These are phyloP conservation scores for Beauveria rudraprayagi DNA, from an alignment of 2,329 filamentous ascomycete species.

Conservation along the genomic window DNA sequence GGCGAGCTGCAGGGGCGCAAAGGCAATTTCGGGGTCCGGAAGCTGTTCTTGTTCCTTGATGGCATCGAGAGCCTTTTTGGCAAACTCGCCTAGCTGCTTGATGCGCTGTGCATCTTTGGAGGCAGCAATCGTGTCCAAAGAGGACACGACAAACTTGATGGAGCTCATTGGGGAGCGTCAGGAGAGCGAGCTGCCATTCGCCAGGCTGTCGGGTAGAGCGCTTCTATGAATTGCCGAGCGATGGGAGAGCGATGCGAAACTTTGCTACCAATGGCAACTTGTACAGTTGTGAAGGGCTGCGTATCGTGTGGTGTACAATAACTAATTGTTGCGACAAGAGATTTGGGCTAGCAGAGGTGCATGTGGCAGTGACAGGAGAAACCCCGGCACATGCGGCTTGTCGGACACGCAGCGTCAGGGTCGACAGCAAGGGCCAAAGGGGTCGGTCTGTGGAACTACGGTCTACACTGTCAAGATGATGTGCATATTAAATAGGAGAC, in stretches of 20 bases:
- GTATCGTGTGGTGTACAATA: neutral
- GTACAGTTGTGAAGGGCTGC: neutral
- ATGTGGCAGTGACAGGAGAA: constrained; percentile 13
- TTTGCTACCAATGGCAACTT: neutral
- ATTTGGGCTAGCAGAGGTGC: neutral
- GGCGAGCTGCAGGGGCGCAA: constrained; percentile 82
- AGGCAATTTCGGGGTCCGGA: constrained; percentile 86
- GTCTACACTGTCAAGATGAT: no score
- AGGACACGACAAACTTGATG: constrained; percentile 89
- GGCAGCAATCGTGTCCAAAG: constrained; percentile 81
- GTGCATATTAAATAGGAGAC: no score
- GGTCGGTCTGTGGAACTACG: neutral
- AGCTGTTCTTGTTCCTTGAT: constrained; percentile 80
- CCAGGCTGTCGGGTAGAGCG: neutral
- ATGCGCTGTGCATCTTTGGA: constrained; percentile 83
- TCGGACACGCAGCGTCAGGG: constrained; percentile 7
- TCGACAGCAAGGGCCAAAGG: neutral
- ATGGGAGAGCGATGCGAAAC: neutral
- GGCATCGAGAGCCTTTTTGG: constrained; percentile 72
- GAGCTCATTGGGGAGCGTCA: constrained; percentile 69
- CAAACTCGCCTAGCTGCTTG: constrained; percentile 74
- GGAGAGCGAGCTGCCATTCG: constrained; percentile 38
- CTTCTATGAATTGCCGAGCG: neutral
- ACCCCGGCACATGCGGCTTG: constrained; percentile 9
- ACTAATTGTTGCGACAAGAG: neutral